These are phyloP conservation scores for Stephania japonica DNA, from an alignment of 164 flowering plant species.

Conservation along the genomic window DNA sequence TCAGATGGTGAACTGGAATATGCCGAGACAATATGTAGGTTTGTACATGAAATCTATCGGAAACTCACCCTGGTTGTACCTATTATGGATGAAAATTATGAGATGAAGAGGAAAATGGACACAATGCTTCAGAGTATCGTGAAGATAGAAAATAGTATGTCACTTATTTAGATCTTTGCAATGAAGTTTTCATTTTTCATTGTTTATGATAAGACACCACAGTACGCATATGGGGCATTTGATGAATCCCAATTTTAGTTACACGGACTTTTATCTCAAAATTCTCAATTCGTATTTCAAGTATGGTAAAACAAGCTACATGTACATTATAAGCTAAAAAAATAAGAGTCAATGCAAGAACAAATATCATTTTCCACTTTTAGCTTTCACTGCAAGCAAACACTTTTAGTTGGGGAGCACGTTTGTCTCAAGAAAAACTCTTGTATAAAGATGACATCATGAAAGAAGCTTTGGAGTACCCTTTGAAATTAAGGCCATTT, in stretches of 20 bases:
- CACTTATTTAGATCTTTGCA: neutral
- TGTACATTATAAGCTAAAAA: too few species aligned
- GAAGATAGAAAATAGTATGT: conserved; percentile 89
- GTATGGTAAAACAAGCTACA: too few species aligned
- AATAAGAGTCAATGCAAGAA: too few species aligned
- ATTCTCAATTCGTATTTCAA: too few species aligned
- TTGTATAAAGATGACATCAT: too few species aligned
- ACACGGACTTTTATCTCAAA: too few species aligned
- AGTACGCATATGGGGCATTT: neutral
- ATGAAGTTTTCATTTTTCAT: neutral
- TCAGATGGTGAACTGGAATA: conserved; percentile 85
- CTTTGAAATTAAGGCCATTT: too few species aligned
- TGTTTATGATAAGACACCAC: neutral
- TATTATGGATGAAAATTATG: conserved; percentile 66
- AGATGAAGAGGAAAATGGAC: conserved; percentile 93
- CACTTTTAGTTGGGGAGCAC: too few species aligned
- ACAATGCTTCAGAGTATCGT: conserved; percentile 86
- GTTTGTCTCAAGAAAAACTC: too few species aligned
- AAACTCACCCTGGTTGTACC: conserved; percentile 75
- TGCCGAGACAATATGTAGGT: conserved; percentile 71
- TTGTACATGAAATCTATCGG: conserved; percentile 78
- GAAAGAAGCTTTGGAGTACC: too few species aligned
- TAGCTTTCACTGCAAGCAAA: too few species aligned
- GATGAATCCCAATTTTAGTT: neutral
- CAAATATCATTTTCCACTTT: too few species aligned